Conservation (phyloP, 2,329 filamentous ascomycete species). For the Cladosporium sp. region DNA sequence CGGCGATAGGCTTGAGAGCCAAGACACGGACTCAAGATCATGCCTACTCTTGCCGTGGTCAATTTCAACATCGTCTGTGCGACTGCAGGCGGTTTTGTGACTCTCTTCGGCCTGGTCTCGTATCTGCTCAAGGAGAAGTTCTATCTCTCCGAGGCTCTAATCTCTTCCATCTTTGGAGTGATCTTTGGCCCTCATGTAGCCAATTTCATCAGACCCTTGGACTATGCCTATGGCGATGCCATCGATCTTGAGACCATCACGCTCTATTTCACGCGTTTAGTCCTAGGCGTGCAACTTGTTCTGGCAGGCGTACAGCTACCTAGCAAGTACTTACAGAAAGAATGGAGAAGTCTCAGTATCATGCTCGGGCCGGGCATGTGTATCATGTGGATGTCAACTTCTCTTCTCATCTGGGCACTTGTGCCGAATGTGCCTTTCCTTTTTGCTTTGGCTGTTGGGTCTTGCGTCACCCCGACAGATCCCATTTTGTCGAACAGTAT, state of each 20-base stretch:
- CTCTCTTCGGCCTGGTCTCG: constrained; percentile 84
- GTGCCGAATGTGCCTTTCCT: constrained; percentile 69
- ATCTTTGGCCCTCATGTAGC: constrained; percentile 73
- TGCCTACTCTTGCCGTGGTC: constrained; percentile 61
- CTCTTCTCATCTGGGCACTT: constrained; percentile 70
- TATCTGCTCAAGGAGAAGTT: constrained; percentile 86
- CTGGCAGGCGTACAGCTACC: constrained; percentile 85
- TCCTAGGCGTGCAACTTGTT: constrained; percentile 85
- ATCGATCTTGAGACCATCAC: constrained; percentile 67
- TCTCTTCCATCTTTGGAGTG: constrained; percentile 75
- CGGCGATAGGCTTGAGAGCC: not conserved
- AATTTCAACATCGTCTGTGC: constrained; percentile 85
- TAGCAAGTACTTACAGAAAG: constrained; percentile 69
- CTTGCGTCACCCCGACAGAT: constrained; percentile 89
- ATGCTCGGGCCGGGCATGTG: constrained; percentile 82
- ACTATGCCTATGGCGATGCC: constrained; percentile 62
- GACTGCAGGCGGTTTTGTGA: constrained; percentile 80
- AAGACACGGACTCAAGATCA: constrained; percentile 23
- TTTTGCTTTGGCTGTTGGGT: constrained; percentile 73
- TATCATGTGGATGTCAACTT: constrained; percentile 81
- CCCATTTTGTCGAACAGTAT: constrained; percentile 84
- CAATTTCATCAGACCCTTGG: constrained; percentile 67
- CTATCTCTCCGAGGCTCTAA: constrained; percentile 89
- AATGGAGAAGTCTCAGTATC: constrained; percentile 72
- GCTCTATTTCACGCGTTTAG: constrained; percentile 78